These are phyloP conservation scores for Phlebiopsis gigantea DNA, from an alignment of 768 basidiomycete species.

Conservation along the genomic window DNA sequence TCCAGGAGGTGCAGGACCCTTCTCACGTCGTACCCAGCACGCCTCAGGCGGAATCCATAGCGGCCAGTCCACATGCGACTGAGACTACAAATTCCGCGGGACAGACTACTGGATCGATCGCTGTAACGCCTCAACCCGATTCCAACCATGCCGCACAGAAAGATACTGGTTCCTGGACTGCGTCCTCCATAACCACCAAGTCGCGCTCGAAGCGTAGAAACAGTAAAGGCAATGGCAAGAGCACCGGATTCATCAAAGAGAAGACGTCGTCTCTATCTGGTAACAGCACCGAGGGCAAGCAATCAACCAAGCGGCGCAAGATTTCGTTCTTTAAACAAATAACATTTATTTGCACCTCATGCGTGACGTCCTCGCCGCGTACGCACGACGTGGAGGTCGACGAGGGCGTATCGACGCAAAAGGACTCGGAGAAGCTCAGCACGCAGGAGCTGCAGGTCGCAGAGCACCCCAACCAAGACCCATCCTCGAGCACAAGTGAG, in stretches of 20 bases:
- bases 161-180: slow-evolving; percentile 33
- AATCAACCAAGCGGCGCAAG: slow-evolving; percentile 33
- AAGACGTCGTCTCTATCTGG: slow-evolving; percentile 17
- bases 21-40: background rate
- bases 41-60: background rate
- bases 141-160: slow-evolving; percentile 19
- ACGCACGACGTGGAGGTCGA: slow-evolving; percentile 40
- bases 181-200: slow-evolving; percentile 31
- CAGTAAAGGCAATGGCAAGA: slow-evolving; percentile 23
- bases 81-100: slow-evolving; percentile 3
- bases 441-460: slow-evolving; percentile 11
- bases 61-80: background rate
- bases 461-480: slow-evolving; percentile 16
- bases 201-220: slow-evolving; percentile 23
- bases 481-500: slow-evolving; percentile 19
- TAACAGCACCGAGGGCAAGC: slow-evolving; percentile 17
- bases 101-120: slow-evolving; percentile 9
- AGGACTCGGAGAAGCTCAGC: slow-evolving; percentile 18
- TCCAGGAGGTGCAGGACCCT: background rate
- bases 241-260: slow-evolving; percentile 24
- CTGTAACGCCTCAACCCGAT: background rate
- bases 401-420: slow-evolving; percentile 20
- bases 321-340: slow-evolving; percentile 54
- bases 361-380: slow-evolving; percentile 45
- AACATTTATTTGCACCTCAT: slow-evolving; percentile 57